Evolutionary conservation across 495 filamentous ascomycete species (phyloP).

Genomic region (Lasiosphaeris hirsuta): DNA sequence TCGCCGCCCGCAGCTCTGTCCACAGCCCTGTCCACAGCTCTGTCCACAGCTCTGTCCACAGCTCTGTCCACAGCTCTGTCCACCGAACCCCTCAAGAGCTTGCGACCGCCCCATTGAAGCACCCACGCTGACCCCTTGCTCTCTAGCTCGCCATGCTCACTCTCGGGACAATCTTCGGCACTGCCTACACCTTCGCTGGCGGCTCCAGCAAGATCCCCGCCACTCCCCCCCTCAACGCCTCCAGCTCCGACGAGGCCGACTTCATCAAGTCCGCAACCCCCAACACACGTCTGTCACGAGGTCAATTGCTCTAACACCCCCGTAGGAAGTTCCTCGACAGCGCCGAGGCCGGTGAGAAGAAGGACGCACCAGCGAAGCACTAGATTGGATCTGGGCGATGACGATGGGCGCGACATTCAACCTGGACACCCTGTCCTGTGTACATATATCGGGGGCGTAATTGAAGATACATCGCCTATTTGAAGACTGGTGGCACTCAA

Average conservation of each 20-base stretch:
- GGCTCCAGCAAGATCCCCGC: constrained; percentile 58
- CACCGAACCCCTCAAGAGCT: background rate
- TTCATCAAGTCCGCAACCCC: constrained; percentile 84
- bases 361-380: constrained; percentile 28
- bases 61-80: too few relatives aligned
- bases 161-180: constrained; percentile 64
- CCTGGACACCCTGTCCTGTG: constrained; percentile 18
- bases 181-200: constrained; percentile 49
- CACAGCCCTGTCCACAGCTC: too few relatives aligned
- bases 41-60: too few relatives aligned
- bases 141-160: constrained; percentile 80
- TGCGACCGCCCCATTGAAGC: constrained; percentile 11
- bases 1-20: too few relatives aligned
- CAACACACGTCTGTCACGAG: background rate
- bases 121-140: constrained; percentile 24
- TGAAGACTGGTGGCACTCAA: too few relatives aligned
- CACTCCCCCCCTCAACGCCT: constrained; percentile 81
- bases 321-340: constrained; percentile 75
- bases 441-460: constrained; percentile 26
- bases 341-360: constrained; percentile 67
- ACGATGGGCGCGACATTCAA: constrained; percentile 1
- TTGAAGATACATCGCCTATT: constrained; percentile 16
- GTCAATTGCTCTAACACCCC: constrained; percentile 27
- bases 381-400: constrained; percentile 6
- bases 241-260: constrained; percentile 87